Evolutionary conservation across 2,329 filamentous ascomycete genomes (phyloP), one percentile per base, ranked within the genome.

Genomic region (Sarocladiaceae sp.): DNA sequence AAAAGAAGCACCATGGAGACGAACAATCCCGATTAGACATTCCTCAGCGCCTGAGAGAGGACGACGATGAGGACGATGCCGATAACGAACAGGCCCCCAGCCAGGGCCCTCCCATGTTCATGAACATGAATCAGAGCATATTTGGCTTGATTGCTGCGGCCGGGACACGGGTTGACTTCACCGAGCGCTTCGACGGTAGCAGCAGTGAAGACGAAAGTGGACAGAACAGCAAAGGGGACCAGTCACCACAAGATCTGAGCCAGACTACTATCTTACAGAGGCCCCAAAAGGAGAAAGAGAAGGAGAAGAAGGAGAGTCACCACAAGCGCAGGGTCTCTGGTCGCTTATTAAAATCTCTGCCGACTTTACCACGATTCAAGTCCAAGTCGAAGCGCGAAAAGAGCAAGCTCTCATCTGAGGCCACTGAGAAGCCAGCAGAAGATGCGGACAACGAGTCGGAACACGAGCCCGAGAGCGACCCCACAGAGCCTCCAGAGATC

Each of bases 71-170:
- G n/a, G 69, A 65, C 28, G 76, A 80, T 58, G 74, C 78, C 33
- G 69, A 76, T 39, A 58, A 72, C 42, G 51, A 57, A 20, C 31
- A 23, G 37, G 68, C 69, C 4, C 68, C 74, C 2, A 65, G 61
- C 8, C 72, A 75, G 53, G 71, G 70, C 33, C 69, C 72, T 13
- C 72, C 76, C 56, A 74, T 79, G 66, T 77, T 79, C 54, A 74
- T 82, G 70, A 90, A 91, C 63, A 90, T 96, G 84, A 94, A 96
- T 68, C 92, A 96, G 75, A 95, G 90, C 58, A 86, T 97, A 52
- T 96, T 97, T 67, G 91, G 90, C 51, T 82, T 97, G 71, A 92
- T 97, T 59, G 89, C 92, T 6, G 90, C 90, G 15, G 90, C 90
- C 33, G 90, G 91, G 6, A 92, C 90, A 26, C 84, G 83, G 54